phyloP scores from a whole-genome alignment of 202 grass and related monocot species.

The Saccharum hybrid region DNA sequence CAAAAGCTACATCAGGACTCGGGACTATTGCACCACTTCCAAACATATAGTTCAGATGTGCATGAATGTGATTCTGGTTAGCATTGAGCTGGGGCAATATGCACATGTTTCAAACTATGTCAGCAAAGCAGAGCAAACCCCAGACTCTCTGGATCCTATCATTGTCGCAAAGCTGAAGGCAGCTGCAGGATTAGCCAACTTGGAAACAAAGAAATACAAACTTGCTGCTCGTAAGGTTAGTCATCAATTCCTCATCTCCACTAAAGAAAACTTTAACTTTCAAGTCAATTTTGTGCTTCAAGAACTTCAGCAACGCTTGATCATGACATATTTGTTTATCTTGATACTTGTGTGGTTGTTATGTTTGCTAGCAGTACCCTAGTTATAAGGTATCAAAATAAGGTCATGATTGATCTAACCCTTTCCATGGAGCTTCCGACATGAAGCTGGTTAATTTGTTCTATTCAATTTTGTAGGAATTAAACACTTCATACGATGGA shows the following conservation, averaged over 20 bases:
- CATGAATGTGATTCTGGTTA: slow-evolving; percentile 89
- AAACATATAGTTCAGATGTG: slow-evolving; percentile 99
- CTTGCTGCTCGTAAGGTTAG: slow-evolving; percentile 91
- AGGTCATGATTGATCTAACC: not conserved
- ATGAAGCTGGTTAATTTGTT: not conserved
- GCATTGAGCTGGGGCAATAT: slow-evolving; percentile 88
- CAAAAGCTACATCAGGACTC: slow-evolving; percentile 90
- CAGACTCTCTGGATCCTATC: slow-evolving; percentile 59
- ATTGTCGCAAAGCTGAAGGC: slow-evolving; percentile 68
- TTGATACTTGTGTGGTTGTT: not conserved
- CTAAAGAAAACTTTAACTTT: not conserved
- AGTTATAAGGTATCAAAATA: slow-evolving; percentile 7
- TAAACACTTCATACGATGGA: not conserved
- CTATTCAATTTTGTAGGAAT: not conserved
- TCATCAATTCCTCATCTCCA: not conserved
- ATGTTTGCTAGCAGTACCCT: not conserved
- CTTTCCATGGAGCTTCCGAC: slow-evolving; percentile 3
- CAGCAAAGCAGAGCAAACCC: slow-evolving; percentile 86
- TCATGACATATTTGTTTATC: slow-evolving; percentile 6
- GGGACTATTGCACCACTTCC: slow-evolving; percentile 96
- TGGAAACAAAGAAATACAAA: slow-evolving; percentile 96
- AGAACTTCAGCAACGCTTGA: not conserved
- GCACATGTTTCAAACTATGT: slow-evolving; percentile 88
- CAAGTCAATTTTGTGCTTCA: slow-evolving; percentile 10
- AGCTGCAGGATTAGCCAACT: slow-evolving; percentile 80